Evolutionary conservation across 768 basidiomycete genomes (phyloP), one percentile per base, ranked within the genome.

Genomic region (Rhizopogon roseolus): DNA sequence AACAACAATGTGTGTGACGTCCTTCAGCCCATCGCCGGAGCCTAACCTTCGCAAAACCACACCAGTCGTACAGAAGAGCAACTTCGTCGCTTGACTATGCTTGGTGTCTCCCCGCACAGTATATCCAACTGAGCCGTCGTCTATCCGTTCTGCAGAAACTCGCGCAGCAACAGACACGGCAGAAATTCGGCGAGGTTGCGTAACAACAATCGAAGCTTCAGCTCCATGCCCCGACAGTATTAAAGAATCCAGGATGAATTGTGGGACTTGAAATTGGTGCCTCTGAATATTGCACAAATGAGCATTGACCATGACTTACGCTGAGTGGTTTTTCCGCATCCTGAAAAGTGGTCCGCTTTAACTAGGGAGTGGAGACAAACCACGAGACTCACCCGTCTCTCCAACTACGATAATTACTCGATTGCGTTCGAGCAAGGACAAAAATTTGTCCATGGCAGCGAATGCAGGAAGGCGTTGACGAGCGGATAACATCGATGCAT

Each of bases 41-140:
- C 84, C 81, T 11, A 97, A 71, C 16, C 91, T 79, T 53, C 92
- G 75, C 44, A 97, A 77, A 2, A 93, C 79, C n/a, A 97, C 90
- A 71, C 95, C 95, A 9, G 93, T 97, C 2, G 95, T 98, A 64
- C 93, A 93, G 63, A 96, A 97, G 17, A 95, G 71, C 3, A 95
- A 70, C 57, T 88, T 87, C 5, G 91, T 93, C 36, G 77, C 77
- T 22, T 75, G 73, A 9, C 74, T 74, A 45, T 83, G 79, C 57
- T 82, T 89, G 38, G 80, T 82, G 67, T 97, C 93, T 11, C 94
- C 95, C 42, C 95, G 81, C 52, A 97, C 93, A 2, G 86, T 83
- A 61, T 96, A 98, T 2, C 93, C 94, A 34, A 93, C 86, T 8
- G 84, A 86, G 2, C 85, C 86, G 51, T 90, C 88, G 7, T 88